phyloP scores from a whole-genome alignment of 257 asterid genomes.

The Voacanga thouarsii region DNA sequence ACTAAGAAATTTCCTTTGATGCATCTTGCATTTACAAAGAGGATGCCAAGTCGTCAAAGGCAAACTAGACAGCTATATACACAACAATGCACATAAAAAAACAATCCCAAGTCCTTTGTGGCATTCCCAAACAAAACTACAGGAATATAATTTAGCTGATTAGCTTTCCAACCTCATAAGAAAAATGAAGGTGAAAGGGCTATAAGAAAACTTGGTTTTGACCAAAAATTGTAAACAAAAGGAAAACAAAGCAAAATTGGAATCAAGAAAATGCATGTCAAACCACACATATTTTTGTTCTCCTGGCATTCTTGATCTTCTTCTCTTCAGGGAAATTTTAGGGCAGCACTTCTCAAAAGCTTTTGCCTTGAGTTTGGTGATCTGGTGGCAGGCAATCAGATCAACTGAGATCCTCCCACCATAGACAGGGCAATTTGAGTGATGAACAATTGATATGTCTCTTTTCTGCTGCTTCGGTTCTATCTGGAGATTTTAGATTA shows the following conservation, averaged over 20 bases:
- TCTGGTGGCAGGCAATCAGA: not conserved
- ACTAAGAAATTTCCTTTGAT: not conserved
- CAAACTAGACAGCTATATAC: not conserved
- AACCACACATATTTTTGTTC: not conserved
- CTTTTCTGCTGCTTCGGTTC: constrained; percentile 8
- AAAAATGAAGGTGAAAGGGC: not conserved
- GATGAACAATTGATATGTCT: not conserved
- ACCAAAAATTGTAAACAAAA: not conserved
- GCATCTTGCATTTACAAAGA: constrained; percentile 6
- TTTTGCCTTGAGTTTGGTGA: not conserved
- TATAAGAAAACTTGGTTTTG: not conserved
- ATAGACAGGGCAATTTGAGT: not conserved
- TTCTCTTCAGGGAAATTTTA: not conserved
- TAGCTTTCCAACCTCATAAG: not conserved
- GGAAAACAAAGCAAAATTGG: constrained; percentile 5
- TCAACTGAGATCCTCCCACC: not conserved
- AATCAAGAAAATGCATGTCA: constrained; percentile 1
- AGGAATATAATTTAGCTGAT: not conserved
- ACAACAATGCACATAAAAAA: not conserved
- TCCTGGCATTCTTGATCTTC: not conserved
- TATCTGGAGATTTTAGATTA: not conserved
- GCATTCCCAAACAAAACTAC: not conserved
- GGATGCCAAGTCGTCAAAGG: not conserved
- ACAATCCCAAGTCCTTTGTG: not conserved
- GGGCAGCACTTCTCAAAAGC: not conserved